These are phyloP conservation scores for Volvox africanus DNA, from an alignment of 139 green algal genomes.

Conservation along the genomic window DNA sequence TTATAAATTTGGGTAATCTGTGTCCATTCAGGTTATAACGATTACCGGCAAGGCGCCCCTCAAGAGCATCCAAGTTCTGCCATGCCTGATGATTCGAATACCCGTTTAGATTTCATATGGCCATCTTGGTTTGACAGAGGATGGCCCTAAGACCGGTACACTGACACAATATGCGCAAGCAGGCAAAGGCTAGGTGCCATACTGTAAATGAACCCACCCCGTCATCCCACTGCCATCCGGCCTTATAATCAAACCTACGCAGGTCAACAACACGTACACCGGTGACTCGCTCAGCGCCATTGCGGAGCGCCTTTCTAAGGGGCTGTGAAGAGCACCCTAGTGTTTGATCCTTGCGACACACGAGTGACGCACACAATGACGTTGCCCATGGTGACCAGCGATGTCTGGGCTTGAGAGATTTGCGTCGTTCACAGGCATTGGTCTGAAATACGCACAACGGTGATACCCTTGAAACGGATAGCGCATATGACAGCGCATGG, in stretches of 20 bases:
- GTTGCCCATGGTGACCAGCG: not conserved
- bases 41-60: constrained; percentile 72
- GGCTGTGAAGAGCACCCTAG: not conserved
- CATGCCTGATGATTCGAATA: constrained; percentile 56
- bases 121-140: too few relatives aligned
- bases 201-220: too few relatives aligned
- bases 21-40: constrained; percentile 55
- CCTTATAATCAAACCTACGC: not conserved
- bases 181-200: too few relatives aligned
- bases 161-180: too few relatives aligned
- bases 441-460: not conserved
- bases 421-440: not conserved
- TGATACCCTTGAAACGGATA: not conserved
- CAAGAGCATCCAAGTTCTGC: constrained; percentile 68
- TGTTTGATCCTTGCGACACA: not conserved
- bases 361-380: not conserved
- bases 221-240: too few relatives aligned
- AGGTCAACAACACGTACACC: constrained; percentile 36
- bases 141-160: too few relatives aligned
- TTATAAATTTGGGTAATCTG: not conserved
- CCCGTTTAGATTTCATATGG: too few relatives aligned
- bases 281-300: constrained; percentile 46
- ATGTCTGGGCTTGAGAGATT: not conserved
- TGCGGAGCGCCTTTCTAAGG: constrained; percentile 26
- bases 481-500: not conserved